Percentiles rank a stretch among this genome's conserved stretches.
phyloP scores from a whole-genome alignment of 257 asterid genomes.

The Jaltomata sinuosa region DNA sequence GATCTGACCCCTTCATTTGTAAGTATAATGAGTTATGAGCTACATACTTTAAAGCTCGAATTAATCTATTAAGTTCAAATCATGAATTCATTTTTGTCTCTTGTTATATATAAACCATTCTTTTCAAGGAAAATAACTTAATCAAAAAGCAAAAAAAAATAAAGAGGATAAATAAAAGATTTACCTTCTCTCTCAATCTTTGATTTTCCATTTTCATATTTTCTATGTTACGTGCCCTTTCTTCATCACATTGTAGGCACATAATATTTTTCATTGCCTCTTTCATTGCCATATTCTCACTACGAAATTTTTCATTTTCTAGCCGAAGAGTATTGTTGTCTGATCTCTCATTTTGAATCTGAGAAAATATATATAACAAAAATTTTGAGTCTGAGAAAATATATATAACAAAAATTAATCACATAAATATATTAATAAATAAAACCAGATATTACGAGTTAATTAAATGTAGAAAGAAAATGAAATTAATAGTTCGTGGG shows the following conservation, averaged over 20 bases:
- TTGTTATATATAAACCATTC: not conserved
- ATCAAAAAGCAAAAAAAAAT: too few relatives aligned
- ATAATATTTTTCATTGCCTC: slow-evolving; percentile 30
- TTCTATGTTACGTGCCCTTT: slow-evolving; percentile 22
- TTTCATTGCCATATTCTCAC: slow-evolving; percentile 47
- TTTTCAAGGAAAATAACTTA: not conserved
- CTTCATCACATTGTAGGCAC: slow-evolving; percentile 39
- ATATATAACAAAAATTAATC: not conserved
- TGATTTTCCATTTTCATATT: slow-evolving; percentile 41
- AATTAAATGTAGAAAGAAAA: not conserved
- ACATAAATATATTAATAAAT: not conserved
- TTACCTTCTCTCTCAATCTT: slow-evolving; percentile 43
- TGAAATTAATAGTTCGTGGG: not conserved
- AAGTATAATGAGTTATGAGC: not conserved
- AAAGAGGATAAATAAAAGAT: not conserved
- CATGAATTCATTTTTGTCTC: not conserved
- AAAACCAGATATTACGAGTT: not conserved
- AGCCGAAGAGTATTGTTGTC: slow-evolving; percentile 35
- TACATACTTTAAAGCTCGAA: not conserved
- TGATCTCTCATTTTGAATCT: slow-evolving; percentile 50
- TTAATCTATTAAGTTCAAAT: not conserved
- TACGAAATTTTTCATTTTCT: slow-evolving; percentile 42
- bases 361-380: slow-evolving; percentile 1
- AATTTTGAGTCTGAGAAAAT: too few relatives aligned
- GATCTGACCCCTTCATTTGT: not conserved